Evolutionary conservation across 1,139 yeast genomes (phyloP).

Genomic region (Zhuliangozyma blackwelliae): DNA sequence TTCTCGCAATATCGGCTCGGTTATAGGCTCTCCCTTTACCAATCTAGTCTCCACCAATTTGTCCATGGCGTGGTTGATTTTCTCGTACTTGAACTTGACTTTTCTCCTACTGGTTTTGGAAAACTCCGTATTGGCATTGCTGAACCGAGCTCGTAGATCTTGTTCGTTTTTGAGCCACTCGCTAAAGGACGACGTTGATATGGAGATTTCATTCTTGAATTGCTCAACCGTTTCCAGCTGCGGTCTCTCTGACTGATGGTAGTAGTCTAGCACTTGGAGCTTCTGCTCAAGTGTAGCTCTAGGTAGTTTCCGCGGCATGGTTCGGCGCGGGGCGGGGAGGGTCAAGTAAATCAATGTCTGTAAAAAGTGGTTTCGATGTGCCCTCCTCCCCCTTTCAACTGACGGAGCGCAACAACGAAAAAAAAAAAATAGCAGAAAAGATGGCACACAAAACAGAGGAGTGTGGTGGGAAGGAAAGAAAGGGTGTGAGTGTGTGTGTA

Average conservation of each 20-base stretch:
- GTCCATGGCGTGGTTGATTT: conserved; percentile 58
- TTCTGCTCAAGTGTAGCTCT: conserved; percentile 59
- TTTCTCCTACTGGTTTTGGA: conserved; percentile 43
- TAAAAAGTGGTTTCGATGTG: neutral
- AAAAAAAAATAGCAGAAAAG: too few relatives aligned
- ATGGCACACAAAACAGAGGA: too few relatives aligned
- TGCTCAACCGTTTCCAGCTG: conserved; percentile 57
- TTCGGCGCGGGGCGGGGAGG: too few relatives aligned
- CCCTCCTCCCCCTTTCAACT: neutral
- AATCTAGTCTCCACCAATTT: conserved; percentile 42
- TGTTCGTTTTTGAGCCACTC: conserved; percentile 57
- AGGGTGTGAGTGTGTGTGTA: too few relatives aligned
- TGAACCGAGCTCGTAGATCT: conserved; percentile 42
- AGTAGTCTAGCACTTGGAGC: conserved; percentile 49
- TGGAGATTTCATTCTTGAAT: conserved; percentile 45
- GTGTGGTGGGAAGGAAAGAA: too few relatives aligned
- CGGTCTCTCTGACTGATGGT: conserved; percentile 45
- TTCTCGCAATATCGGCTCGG: conserved; percentile 52
- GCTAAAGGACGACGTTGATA: conserved; percentile 54
- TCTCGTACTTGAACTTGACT: conserved; percentile 51
- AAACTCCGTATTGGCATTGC: conserved; percentile 32
- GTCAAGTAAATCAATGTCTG: too few relatives aligned
- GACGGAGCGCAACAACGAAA: neutral
- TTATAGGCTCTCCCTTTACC: conserved; percentile 43
- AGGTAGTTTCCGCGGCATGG: conserved; percentile 28